Base-by-base conservation (phyloP, 805 yeast species). In the Metschnikowia lunata region DNA sequence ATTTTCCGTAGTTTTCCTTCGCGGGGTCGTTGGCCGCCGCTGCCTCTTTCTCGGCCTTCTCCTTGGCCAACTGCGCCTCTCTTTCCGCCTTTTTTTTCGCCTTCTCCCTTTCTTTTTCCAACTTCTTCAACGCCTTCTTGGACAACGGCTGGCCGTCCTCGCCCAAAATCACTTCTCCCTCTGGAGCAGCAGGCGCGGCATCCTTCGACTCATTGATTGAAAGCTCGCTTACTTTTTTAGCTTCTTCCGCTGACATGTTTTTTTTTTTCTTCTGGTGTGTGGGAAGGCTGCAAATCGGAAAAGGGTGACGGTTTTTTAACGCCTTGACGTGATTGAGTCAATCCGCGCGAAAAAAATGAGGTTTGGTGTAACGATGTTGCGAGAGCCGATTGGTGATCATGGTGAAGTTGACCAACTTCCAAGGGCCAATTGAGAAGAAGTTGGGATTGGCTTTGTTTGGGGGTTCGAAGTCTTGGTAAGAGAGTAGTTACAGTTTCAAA, bases 71-170 rank as follows among this genome's bases (percentile, higher is more conserved):
- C 68, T 87, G 87, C 32, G 85, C 95, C 41, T 93, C 97, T 59
- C 83, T 84, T 66, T 88, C 97, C 33, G 88, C 93, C 74, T 90
- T 90, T 77, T 90, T 91, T 61, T 78, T 82, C 55, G 84, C 95
- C 74, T 91, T 91, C 69, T 90, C 97, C 62, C 78, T 81, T 68
- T 88, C 96, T 62, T 91, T 91, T 65, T 86, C 93, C 50, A 93
- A 78, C 73, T 93, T 93, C 78, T 93, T 93, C 59, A 93, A 72
- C 2, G 97, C 99, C 64, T 90, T 93, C 70, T 93, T 93, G 46
- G 95, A 84, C 56, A 88, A 71, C 26, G 96, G 96, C 68, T 78
- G 82, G 35, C 97, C 96, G 61, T 85, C 91, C 52, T 79, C 79
- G 10, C 85, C 83, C 37, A 80, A 61, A 38, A 68, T 51, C 14